Evolutionary conservation across 192 early-diverging fungal genomes (phyloP), one percentile per base, ranked within the genome.

Genomic region (Podila epigama): DNA sequence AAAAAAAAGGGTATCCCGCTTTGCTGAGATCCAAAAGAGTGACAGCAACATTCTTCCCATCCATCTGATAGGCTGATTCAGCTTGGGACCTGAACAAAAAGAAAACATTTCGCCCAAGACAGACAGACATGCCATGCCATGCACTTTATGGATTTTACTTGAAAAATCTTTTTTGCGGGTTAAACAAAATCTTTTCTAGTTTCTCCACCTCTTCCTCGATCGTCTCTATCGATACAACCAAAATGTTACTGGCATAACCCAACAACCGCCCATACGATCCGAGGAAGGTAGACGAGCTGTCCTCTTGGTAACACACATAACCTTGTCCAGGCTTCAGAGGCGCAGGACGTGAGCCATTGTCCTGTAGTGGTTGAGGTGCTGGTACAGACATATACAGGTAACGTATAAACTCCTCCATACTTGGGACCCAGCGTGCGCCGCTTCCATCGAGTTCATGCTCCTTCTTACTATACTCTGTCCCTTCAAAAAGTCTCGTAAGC

Each of bases 191-290:
- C 20, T 48, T 22, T 20, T 72, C 70, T 1, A 75, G 39, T 16
- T 25, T 5, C 12, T 15, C 20, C 0, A 75, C 54, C 7, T 62
- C 53, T 2, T 37, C 20, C 35, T 77, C 34, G 2, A 77, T n/a
- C 2, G n/a, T 11, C 3, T 44, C 40, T 12, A 56, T 27, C 1
- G 32, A 7, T 4, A 64, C 15, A 15, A 35, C 40, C 18, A 68
- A 27, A 11, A 68, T 61, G 31, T 68, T 64, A 32, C 65, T 51
- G n/a, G 55, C 66, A 59, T 77, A 63, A 20, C 55, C 42, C 22
- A 77, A 37, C 3, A 77, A 16, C 25, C 73, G 36, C n/a, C 22
- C 60, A 36, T 77, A 77, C 2, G 52, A 41, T 0, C 73, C 73
- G 11, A 77, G 48, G 31, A 53, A 77, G 10, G 40, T 40, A 0